Percentiles rank a stretch among this genome's conserved stretches.
Evolutionary conservation across 2,329 filamentous ascomycete species (phyloP).

Genomic region (Chaetothyriales sp.): DNA sequence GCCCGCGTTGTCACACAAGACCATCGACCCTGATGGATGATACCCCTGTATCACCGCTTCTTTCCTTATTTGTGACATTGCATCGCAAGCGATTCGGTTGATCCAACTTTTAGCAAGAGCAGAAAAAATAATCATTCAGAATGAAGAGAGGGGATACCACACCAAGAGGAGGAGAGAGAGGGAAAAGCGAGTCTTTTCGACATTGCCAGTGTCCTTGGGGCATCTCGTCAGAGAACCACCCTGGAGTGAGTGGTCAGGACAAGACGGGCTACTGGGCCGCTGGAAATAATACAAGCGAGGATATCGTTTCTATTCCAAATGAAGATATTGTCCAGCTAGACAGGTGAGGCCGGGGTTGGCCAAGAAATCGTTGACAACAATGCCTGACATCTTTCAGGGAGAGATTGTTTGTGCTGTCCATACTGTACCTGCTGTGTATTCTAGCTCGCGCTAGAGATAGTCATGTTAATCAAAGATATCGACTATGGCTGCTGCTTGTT

Average conservation of each 20-base stretch:
- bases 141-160: not conserved
- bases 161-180: not conserved
- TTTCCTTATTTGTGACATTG: not conserved
- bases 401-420: not conserved
- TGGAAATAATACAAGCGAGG: not conserved
- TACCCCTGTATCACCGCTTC: slow-evolving; percentile 1
- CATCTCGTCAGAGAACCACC: not conserved
- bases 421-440: not conserved
- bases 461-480: not conserved
- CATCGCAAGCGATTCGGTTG: slow-evolving; percentile 1
- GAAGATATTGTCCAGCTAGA: not conserved
- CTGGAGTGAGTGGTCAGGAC: not conserved
- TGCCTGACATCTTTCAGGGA: not conserved
- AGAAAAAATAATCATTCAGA: not conserved
- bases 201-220: not conserved
- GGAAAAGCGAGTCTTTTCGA: not conserved
- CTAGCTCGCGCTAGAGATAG: not conserved
- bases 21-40: not conserved
- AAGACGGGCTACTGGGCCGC: not conserved
- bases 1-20: not conserved
- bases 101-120: not conserved
- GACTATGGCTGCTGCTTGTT: not conserved
- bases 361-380: not conserved
- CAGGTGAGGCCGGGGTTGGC: not conserved
- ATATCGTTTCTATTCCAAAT: not conserved